Percentiles rank a stretch among this genome's conserved stretches.
These are phyloP conservation scores for Didymellaceae sp. DNA, from an alignment of 2,329 filamentous ascomycete species.

Conservation along the genomic window DNA sequence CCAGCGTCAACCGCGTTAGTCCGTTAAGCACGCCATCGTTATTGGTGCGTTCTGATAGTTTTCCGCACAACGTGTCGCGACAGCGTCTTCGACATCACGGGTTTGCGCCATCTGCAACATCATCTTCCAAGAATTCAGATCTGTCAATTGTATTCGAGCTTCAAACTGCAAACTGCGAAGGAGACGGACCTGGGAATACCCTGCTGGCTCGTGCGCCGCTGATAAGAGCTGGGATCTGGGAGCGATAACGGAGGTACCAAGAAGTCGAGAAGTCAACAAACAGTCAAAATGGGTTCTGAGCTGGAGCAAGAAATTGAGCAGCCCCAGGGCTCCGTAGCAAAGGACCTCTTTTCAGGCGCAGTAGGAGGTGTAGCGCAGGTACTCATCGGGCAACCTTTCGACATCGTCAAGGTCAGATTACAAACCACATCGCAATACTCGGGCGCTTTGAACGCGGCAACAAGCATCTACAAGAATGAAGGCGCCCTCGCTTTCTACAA, in stretches of 20 bases:
- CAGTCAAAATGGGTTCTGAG: slow-evolving; percentile 22
- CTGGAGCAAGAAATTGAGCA: slow-evolving; percentile 50
- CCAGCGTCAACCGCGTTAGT: slow-evolving; percentile 15
- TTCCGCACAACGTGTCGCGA: slow-evolving; percentile 6
- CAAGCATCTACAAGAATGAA: slow-evolving; percentile 85
- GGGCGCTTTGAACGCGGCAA: slow-evolving; percentile 79
- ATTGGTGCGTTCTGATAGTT: slow-evolving; percentile 13
- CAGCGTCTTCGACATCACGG: slow-evolving; percentile 4
- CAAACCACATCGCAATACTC: slow-evolving; percentile 87
- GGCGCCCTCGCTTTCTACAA: slow-evolving; percentile 96
- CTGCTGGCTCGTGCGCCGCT: slow-evolving; percentile 1
- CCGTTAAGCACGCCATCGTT: slow-evolving; percentile 18
- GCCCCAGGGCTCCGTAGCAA: slow-evolving; percentile 62
- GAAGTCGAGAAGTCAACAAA: neutral
- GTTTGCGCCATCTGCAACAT: neutral
- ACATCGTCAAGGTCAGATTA: slow-evolving; percentile 85
- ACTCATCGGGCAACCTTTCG: slow-evolving; percentile 76
- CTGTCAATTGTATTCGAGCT: neutral
- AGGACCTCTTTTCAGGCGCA: slow-evolving; percentile 91
- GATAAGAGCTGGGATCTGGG: slow-evolving; percentile 8
- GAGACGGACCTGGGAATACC: neutral
- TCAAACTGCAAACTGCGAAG: neutral
- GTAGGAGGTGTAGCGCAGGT: slow-evolving; percentile 94
- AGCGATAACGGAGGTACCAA: slow-evolving; percentile 4
- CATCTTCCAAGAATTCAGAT: neutral